Evolutionary conservation across 192 early-diverging fungal species (phyloP).

Genomic region (Mycoemilia scoparia): DNA sequence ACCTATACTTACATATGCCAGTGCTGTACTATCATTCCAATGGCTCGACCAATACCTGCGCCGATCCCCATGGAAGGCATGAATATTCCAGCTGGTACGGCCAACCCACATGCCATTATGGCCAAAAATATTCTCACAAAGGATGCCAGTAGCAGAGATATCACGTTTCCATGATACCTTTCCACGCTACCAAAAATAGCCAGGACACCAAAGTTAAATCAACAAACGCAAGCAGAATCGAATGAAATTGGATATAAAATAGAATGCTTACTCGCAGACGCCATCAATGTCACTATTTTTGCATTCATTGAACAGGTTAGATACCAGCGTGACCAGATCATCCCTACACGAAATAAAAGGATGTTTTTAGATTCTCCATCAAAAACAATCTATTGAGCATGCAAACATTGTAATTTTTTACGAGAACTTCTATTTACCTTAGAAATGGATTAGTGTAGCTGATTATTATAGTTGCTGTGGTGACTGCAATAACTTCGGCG

Average conservation of each 20-base stretch:
- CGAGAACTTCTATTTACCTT: too few species aligned
- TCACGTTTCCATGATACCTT: conserved; percentile 12
- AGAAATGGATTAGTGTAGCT: conserved; percentile 29
- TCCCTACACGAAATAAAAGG: too few species aligned
- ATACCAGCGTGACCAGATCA: conserved; percentile 30
- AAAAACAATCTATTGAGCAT: too few species aligned
- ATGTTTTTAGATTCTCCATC: too few species aligned
- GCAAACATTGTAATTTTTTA: too few species aligned
- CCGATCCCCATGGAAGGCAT: conserved; percentile 79
- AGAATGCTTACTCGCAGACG: too few species aligned
- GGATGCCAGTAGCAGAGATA: conserved; percentile 40
- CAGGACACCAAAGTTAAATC: too few species aligned
- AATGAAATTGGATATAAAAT: too few species aligned
- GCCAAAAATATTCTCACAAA: conserved; percentile 44
- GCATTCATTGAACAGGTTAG: conserved; percentile 37
- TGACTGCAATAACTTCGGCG: conserved; percentile 28
- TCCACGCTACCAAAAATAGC: too few species aligned
- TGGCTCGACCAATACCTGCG: conserved; percentile 76
- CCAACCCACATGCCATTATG: conserved; percentile 49
- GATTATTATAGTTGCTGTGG: conserved; percentile 21
- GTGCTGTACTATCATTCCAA: conserved; percentile 68
- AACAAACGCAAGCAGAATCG: too few species aligned
- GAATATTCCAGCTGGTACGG: conserved; percentile 67
- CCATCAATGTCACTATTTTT: conserved; percentile 18
- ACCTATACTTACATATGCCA: too few species aligned